phyloP scores from a whole-genome alignment of 768 basidiomycete species.

The Lactifluus rugatus region DNA sequence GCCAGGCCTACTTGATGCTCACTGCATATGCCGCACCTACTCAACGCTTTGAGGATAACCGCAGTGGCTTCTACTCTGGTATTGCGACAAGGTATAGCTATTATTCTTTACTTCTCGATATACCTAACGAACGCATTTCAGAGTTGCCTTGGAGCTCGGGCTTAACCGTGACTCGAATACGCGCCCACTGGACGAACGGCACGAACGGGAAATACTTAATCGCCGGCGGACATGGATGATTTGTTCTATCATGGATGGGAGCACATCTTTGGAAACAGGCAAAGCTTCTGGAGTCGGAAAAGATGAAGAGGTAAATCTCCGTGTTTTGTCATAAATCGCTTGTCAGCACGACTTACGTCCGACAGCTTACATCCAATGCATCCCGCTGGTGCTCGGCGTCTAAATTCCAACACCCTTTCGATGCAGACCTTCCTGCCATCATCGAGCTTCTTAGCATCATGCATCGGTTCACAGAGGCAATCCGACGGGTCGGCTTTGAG shows the following conservation, averaged over 20 bases:
- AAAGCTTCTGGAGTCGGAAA: constrained; percentile 57
- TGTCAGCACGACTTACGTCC: constrained; percentile 25
- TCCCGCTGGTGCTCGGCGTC: constrained; percentile 22
- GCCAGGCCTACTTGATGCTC: constrained; percentile 66
- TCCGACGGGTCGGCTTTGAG: neutral
- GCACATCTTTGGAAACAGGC: constrained; percentile 65
- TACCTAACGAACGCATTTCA: constrained; percentile 20
- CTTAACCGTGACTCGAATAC: constrained; percentile 44
- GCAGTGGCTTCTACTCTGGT: constrained; percentile 64
- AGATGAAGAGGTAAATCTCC: constrained; percentile 46
- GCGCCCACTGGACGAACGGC: constrained; percentile 37
- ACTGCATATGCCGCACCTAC: constrained; percentile 53
- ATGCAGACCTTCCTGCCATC: constrained; percentile 25
- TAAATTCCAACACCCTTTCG: constrained; percentile 24
- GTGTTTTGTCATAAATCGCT: constrained; percentile 23
- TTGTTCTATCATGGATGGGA: constrained; percentile 67
- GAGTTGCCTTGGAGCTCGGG: constrained; percentile 65
- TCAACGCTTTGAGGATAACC: constrained; percentile 59
- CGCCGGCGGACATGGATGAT: constrained; percentile 67
- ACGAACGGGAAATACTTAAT: constrained; percentile 58
- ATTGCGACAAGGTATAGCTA: constrained; percentile 49
- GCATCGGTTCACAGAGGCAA: constrained; percentile 23
- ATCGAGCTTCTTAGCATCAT: constrained; percentile 28
- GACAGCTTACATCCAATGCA: constrained; percentile 28
- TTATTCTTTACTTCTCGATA: neutral